These are phyloP conservation scores for Colletotrichum endophyticum DNA, from an alignment of 2,329 filamentous ascomycete genomes.

Conservation along the genomic window DNA sequence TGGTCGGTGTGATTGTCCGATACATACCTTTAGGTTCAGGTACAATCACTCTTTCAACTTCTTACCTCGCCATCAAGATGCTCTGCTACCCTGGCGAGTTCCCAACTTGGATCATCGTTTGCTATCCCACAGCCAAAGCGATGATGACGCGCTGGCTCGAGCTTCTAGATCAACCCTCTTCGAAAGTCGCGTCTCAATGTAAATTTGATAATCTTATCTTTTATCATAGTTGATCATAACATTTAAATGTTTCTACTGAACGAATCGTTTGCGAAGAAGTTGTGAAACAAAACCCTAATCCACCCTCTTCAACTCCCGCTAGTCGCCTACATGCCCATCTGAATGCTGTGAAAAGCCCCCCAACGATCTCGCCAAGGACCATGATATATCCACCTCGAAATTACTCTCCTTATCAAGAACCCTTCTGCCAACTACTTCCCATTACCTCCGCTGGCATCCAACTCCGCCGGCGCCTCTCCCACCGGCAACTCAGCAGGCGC, in stretches of 20 bases:
- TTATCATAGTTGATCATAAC: neutral
- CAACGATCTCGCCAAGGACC: neutral
- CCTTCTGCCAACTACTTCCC: neutral
- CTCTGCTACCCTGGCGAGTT: too few relatives aligned
- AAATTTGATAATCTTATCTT: neutral
- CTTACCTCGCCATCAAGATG: too few relatives aligned
- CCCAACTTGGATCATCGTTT: neutral
- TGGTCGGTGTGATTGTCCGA: neutral
- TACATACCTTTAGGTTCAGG: too few relatives aligned
- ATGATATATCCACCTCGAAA: neutral
- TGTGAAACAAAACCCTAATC: neutral
- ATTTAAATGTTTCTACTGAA: neutral
- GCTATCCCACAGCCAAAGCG: fast-evolving
- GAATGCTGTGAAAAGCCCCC: neutral
- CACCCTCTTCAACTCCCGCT: too few relatives aligned
- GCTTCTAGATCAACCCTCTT: neutral
- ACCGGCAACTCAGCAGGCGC: neutral
- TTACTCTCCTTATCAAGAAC: neutral
- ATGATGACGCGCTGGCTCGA: neutral
- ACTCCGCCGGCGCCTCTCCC: neutral
- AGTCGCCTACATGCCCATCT: neutral
- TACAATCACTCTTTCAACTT: neutral
- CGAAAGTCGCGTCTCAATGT: neutral
- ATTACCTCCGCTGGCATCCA: neutral
- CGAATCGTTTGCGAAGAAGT: neutral